These are phyloP conservation scores for Candida khao-thaluensis DNA, from an alignment of 805 yeast genomes.

Conservation along the genomic window DNA sequence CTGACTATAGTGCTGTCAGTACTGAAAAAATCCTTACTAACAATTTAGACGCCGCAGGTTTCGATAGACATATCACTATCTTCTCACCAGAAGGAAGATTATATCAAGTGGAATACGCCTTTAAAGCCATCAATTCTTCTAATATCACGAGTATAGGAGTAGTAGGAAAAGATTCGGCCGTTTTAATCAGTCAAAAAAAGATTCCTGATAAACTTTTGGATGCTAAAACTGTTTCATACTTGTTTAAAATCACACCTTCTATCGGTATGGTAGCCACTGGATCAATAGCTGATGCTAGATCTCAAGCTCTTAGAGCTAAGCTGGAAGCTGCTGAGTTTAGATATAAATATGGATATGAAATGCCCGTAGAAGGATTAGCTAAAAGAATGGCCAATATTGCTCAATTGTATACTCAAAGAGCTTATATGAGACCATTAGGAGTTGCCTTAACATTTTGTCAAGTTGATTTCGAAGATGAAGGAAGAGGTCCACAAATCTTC, in stretches of 20 bases:
- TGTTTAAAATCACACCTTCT: constrained; percentile 75
- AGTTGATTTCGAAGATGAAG: constrained; percentile 69
- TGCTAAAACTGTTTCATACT: constrained; percentile 78
- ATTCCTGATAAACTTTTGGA: constrained; percentile 94
- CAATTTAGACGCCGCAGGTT: constrained; percentile 66
- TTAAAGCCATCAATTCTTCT: constrained; percentile 92
- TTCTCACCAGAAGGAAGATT: constrained; percentile 98
- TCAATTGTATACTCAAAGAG: constrained; percentile 95
- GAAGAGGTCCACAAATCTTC: constrained; percentile 81
- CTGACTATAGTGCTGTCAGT: background rate
- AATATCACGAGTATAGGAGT: constrained; percentile 88
- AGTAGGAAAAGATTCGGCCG: constrained; percentile 83
- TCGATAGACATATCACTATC: constrained; percentile 97
- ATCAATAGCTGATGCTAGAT: constrained; percentile 92
- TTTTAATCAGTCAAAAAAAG: constrained; percentile 90
- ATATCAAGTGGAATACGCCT: constrained; percentile 97
- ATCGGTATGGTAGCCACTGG: constrained; percentile 94
- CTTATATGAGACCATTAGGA: constrained; percentile 97
- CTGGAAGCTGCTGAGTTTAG: constrained; percentile 95
- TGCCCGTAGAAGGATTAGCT: constrained; percentile 91
- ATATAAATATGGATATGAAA: constrained; percentile 92
- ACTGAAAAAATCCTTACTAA: constrained; percentile 1
- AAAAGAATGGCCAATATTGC: constrained; percentile 95
- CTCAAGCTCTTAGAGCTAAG: constrained; percentile 86
- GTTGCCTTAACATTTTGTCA: constrained; percentile 87